These are phyloP conservation scores for Aureobasidium sp. DNA, from an alignment of 2,329 filamentous ascomycete genomes.

Conservation along the genomic window DNA sequence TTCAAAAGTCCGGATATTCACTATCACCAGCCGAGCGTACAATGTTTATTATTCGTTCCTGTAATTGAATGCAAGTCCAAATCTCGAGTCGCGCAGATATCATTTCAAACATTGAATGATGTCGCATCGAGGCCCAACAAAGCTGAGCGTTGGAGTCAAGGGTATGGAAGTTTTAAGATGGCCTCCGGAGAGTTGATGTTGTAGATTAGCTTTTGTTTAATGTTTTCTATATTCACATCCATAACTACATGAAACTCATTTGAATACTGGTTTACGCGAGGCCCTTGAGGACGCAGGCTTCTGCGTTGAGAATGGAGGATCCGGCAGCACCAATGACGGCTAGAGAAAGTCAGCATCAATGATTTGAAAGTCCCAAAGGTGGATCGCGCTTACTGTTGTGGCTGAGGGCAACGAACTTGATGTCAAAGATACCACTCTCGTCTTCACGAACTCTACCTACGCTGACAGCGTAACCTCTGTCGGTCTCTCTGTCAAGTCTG, in stretches of 20 bases:
- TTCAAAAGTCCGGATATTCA: no score
- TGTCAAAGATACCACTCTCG: slow-evolving; percentile 80
- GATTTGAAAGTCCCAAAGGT: neutral
- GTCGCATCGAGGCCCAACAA: no score
- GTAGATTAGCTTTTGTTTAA: no score
- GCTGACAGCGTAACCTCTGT: slow-evolving; percentile 80
- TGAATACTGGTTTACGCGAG: slow-evolving; percentile 7
- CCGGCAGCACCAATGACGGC: slow-evolving; percentile 94
- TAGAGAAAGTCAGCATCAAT: slow-evolving; percentile 20
- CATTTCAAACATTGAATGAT: no score
- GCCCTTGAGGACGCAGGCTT: slow-evolving; percentile 84
- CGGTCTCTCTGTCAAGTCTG: slow-evolving; percentile 75
- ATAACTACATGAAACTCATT: slow-evolving; percentile 2
- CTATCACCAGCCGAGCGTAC: no score
- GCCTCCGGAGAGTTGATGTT: no score
- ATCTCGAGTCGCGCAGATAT: no score
- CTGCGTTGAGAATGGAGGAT: slow-evolving; percentile 88
- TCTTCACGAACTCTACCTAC: slow-evolving; percentile 83
- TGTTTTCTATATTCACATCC: neutral
- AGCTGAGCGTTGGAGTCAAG: no score
- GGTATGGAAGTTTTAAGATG: no score
- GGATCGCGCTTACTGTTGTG: slow-evolving; percentile 55
- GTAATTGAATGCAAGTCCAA: no score
- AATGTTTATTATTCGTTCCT: no score
- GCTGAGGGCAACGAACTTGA: slow-evolving; percentile 89